phyloP scores from a whole-genome alignment of 2,329 filamentous ascomycete genomes.

The Talaromyces sp. region DNA sequence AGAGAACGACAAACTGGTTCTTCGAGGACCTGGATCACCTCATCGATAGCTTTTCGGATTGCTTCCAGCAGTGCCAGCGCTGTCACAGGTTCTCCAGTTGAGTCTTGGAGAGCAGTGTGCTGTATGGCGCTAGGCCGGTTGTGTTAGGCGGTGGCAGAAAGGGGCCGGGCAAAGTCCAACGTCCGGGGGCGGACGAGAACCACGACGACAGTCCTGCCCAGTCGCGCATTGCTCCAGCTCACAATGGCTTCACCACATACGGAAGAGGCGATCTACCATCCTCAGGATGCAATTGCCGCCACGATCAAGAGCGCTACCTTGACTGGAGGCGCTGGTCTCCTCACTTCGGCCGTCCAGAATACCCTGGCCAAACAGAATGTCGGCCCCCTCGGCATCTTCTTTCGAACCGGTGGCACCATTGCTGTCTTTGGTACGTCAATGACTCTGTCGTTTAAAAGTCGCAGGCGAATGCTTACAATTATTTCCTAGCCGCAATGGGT shows the following conservation, averaged over 20 bases:
- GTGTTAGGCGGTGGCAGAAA: conserved; percentile 11
- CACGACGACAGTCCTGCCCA: neutral
- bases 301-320: conserved; percentile 61
- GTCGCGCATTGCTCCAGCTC: conserved; percentile 18
- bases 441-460: neutral
- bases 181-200: neutral
- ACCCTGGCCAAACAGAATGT: conserved; percentile 77
- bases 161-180: conserved; percentile 6
- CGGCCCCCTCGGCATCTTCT: conserved; percentile 74
- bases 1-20: neutral
- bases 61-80: neutral
- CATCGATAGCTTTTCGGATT: neutral
- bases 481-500: conserved; percentile 59
- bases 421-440: conserved; percentile 55
- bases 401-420: conserved; percentile 69
- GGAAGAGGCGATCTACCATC: conserved; percentile 56
- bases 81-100: neutral
- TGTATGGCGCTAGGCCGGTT: conserved; percentile 3
- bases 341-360: conserved; percentile 77
- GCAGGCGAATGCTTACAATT: neutral
- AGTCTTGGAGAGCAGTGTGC: neutral
- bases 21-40: neutral
- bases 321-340: conserved; percentile 62
- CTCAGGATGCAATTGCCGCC: conserved; percentile 67
- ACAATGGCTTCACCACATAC: conserved; percentile 44